These are phyloP conservation scores for Fusarium clavum DNA, from an alignment of 2,329 filamentous ascomycete genomes.

Conservation along the genomic window DNA sequence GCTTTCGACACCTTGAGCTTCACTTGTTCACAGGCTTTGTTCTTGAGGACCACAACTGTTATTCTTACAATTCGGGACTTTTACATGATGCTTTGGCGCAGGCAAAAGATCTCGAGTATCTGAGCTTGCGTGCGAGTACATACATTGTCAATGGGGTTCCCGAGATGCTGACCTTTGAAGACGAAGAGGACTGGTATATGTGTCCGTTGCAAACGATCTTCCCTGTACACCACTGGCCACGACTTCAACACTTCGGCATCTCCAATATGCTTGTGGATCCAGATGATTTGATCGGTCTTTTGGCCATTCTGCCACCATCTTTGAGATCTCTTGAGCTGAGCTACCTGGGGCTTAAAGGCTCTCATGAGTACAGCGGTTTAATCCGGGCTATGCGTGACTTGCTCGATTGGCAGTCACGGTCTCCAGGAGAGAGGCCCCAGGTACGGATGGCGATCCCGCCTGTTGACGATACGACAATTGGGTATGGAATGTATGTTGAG, in stretches of 20 bases:
- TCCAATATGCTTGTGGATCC: background rate
- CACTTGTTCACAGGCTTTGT: background rate
- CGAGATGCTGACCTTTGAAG: accelerated
- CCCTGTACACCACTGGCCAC: background rate
- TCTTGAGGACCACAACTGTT: accelerated
- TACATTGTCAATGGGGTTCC: accelerated
- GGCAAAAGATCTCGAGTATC: background rate
- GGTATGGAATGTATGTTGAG: background rate
- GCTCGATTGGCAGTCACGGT: background rate
- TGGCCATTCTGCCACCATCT: background rate
- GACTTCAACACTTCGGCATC: background rate
- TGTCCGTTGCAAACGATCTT: accelerated
- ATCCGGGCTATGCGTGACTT: accelerated
- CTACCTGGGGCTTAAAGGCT: background rate
- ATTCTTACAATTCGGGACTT: background rate
- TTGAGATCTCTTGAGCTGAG: background rate
- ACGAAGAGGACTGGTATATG: accelerated
- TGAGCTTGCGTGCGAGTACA: background rate
- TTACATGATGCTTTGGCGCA: background rate
- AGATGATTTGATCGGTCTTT: background rate
- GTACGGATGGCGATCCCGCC: background rate
- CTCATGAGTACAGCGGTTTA: background rate
- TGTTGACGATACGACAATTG: no score
- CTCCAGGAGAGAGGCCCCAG: accelerated
- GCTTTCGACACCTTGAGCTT: background rate